A percentile compares a stretch with the other conserved stretches of the same genome.
These are phyloP conservation scores for Populus euphratica DNA, from an alignment of 345 rosid species.

Conservation along the genomic window DNA sequence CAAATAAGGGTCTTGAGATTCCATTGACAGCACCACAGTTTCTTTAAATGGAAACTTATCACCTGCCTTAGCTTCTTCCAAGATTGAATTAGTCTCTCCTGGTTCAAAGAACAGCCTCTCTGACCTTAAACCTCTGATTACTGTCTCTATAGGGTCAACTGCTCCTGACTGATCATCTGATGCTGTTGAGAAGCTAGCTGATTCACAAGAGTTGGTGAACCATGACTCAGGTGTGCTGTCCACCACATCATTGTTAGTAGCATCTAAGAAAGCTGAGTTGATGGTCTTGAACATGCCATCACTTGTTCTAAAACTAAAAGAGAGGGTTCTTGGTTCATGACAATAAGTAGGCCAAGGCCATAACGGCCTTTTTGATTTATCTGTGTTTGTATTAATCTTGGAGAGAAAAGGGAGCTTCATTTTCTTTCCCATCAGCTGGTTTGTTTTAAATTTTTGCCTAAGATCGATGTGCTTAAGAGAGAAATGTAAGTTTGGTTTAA, in stretches of 20 bases:
- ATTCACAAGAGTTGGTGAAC: slow-evolving; percentile 35
- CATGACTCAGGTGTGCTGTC: slow-evolving; percentile 5
- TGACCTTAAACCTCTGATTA: slow-evolving; percentile 27
- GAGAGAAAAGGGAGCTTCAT: slow-evolving; percentile 66
- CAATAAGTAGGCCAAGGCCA: slow-evolving; percentile 89
- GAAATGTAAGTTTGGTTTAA: neutral
- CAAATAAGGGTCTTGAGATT: slow-evolving; percentile 25
- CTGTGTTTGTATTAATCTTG: slow-evolving; percentile 16
- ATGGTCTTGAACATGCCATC: slow-evolving; percentile 33
- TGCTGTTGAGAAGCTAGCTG: slow-evolving; percentile 41
- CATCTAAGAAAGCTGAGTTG: slow-evolving; percentile 37
- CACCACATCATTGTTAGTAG: neutral
- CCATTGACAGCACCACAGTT: slow-evolving; percentile 22
- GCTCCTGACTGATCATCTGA: slow-evolving; percentile 33
- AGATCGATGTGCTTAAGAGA: neutral
- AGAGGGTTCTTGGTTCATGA: slow-evolving; percentile 67
- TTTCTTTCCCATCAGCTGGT: slow-evolving; percentile 29
- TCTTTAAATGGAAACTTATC: slow-evolving; percentile 13
- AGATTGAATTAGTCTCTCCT: slow-evolving; percentile 20
- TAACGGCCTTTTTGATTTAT: slow-evolving; percentile 21
- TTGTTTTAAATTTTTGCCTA: neutral
- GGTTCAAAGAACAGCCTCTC: slow-evolving; percentile 37
- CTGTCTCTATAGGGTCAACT: slow-evolving; percentile 18
- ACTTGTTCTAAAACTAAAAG: slow-evolving; percentile 38
- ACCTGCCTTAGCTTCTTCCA: slow-evolving; percentile 16